Conservation (phyloP, 148 eudicot species). For the Amaranthus cruentus region DNA sequence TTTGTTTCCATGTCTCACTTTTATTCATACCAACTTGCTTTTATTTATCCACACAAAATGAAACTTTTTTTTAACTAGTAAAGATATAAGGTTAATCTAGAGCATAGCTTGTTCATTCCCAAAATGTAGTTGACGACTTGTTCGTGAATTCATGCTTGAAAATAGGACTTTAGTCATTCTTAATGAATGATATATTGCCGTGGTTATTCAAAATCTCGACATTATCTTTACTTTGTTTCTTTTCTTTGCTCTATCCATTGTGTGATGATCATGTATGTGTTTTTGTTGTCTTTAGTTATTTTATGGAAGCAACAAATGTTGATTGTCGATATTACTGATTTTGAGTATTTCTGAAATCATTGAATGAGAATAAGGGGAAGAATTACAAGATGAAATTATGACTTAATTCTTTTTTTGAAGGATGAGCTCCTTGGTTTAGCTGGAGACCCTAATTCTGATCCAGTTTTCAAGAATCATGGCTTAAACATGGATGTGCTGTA, state of each 20-base stretch:
- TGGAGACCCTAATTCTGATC: conserved; percentile 51
- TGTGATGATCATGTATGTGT: background rate
- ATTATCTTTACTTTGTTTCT: too few relatives aligned
- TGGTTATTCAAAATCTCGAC: too few relatives aligned
- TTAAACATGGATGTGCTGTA: conserved; percentile 73
- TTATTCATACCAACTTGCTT: too few relatives aligned
- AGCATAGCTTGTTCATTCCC: too few relatives aligned
- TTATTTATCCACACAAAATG: too few relatives aligned
- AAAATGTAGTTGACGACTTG: too few relatives aligned
- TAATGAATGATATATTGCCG: too few relatives aligned
- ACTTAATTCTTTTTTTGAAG: conserved; percentile 30
- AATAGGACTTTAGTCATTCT: background rate
- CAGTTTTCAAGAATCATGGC: conserved; percentile 49
- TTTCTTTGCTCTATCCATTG: background rate
- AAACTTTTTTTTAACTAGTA: too few relatives aligned
- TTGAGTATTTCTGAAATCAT: background rate
- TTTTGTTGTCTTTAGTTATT: background rate
- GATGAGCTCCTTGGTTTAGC: conserved; percentile 95
- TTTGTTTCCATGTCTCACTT: too few relatives aligned
- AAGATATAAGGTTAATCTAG: too few relatives aligned
- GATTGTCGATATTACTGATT: background rate
- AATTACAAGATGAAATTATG: background rate
- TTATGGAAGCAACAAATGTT: too few relatives aligned
- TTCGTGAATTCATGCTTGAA: background rate
- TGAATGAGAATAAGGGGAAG: background rate